A percentile compares a stretch with the other conserved stretches of the same genome.
These are phyloP conservation scores for Citeromyces siamensis DNA, from an alignment of 1,139 yeast genomes.

Conservation along the genomic window DNA sequence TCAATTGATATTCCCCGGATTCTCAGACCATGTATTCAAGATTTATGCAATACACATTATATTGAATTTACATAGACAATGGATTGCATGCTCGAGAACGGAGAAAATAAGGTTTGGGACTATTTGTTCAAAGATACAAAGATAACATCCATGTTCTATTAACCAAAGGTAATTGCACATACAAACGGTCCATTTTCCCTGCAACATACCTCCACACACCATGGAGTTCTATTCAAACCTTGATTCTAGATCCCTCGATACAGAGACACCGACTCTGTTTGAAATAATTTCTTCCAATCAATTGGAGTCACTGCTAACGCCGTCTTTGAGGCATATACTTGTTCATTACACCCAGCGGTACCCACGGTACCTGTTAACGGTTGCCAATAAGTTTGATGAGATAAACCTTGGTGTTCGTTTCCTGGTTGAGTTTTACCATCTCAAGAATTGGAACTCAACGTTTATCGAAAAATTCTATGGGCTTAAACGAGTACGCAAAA, in stretches of 20 bases:
- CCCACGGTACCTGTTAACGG: slow-evolving; percentile 53
- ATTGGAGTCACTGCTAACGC: slow-evolving; percentile 65
- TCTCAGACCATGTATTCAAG: no score
- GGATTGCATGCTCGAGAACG: no score
- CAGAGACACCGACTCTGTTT: slow-evolving; percentile 70
- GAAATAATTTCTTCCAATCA: slow-evolving; percentile 77
- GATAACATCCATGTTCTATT: no score
- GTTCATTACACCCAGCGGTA: slow-evolving; percentile 74
- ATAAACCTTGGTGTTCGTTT: slow-evolving; percentile 51
- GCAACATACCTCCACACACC: not conserved
- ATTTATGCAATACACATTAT: no score
- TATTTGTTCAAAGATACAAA: no score
- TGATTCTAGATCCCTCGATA: slow-evolving; percentile 64
- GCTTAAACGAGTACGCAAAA: slow-evolving; percentile 46
- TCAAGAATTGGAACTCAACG: slow-evolving; percentile 69
- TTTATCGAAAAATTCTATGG: slow-evolving; percentile 93
- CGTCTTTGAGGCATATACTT: slow-evolving; percentile 69
- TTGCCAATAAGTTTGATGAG: slow-evolving; percentile 71
- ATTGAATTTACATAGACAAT: no score
- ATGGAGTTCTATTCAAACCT: slow-evolving; percentile 82
- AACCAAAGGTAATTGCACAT: no score
- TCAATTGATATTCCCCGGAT: no score
- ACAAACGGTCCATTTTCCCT: not conserved
- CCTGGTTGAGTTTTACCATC: slow-evolving; percentile 60
- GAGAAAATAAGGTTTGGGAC: no score